phyloP scores from a whole-genome alignment of 371 early-diverging fungal species.

The Cokeromyces recurvatus region DNA sequence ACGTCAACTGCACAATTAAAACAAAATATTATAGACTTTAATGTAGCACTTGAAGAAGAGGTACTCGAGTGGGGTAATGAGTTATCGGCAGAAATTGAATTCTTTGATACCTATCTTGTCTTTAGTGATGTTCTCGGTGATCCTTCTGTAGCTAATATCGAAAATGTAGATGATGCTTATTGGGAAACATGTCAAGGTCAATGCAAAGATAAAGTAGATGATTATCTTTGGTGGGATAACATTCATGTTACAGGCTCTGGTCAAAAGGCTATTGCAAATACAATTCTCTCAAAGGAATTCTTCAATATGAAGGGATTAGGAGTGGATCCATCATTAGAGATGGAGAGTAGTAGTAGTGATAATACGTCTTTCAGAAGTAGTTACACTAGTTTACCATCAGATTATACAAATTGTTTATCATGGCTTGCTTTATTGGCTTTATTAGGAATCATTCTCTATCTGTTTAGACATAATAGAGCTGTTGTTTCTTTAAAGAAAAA shows the following conservation, averaged over 20 bases:
- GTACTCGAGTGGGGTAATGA: slow-evolving; percentile 22
- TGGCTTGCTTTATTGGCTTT: slow-evolving; percentile 13
- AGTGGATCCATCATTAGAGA: neutral
- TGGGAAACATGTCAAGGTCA: slow-evolving; percentile 42
- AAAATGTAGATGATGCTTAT: slow-evolving; percentile 39
- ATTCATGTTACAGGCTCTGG: slow-evolving; percentile 41
- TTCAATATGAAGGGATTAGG: slow-evolving; percentile 5
- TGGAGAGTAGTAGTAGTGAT: neutral
- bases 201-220: slow-evolving; percentile 25
- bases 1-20: slow-evolving; percentile 12
- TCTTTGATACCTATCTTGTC: slow-evolving; percentile 25
- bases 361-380: neutral
- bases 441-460: slow-evolving; percentile 7
- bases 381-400: neutral
- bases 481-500: slow-evolving; percentile 13
- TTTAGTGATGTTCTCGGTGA: slow-evolving; percentile 33
- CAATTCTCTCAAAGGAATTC: slow-evolving; percentile 9
- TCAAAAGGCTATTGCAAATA: slow-evolving; percentile 23
- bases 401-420: slow-evolving; percentile 10
- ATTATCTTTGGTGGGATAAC: slow-evolving; percentile 42
- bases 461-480: slow-evolving; percentile 14
- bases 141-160: slow-evolving; percentile 23
- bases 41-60: slow-evolving; percentile 33
- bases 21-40: slow-evolving; percentile 24
- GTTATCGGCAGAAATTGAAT: slow-evolving; percentile 3